Percentiles rank a stretch among this genome's conserved stretches.
phyloP scores from a whole-genome alignment of 345 rosid genomes.

The Rhizophora apiculata region DNA sequence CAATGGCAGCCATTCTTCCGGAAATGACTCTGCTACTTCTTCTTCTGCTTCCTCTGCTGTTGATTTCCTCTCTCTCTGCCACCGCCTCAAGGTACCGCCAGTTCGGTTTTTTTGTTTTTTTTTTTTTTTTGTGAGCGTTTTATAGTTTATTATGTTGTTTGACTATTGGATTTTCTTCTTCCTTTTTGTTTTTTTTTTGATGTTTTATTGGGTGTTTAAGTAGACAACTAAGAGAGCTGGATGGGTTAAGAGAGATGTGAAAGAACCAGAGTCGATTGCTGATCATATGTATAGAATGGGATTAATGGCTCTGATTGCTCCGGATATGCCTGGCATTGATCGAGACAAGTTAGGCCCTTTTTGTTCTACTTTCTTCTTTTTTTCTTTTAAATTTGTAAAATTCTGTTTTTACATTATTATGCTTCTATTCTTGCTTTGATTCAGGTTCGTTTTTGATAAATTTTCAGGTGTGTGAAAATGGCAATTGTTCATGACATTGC shows the following conservation, averaged over 20 bases:
- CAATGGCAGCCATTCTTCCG: conserved; percentile 21
- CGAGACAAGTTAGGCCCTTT: conserved; percentile 61
- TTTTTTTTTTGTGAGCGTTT: background rate
- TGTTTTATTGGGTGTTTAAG: background rate
- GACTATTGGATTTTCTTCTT: background rate
- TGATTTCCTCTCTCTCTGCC: conserved; percentile 88
- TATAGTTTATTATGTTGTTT: background rate
- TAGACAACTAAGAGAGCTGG: conserved; percentile 94
- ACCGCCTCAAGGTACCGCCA: conserved; percentile 68
- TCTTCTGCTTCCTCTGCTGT: conserved; percentile 58
- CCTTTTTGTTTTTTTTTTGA: background rate
- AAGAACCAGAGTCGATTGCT: conserved; percentile 75
- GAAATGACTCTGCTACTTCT: conserved; percentile 20
- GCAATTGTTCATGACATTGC: conserved; percentile 95
- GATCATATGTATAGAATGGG: conserved; percentile 99
- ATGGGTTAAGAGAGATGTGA: conserved; percentile 71
- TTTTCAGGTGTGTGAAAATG: conserved; percentile 87
- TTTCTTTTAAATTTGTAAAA: too few relatives aligned
- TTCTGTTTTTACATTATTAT: background rate
- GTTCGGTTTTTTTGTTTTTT: background rate
- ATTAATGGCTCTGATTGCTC: conserved; percentile 74
- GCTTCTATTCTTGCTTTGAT: background rate
- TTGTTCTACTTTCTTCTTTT: background rate
- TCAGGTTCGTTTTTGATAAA: background rate
- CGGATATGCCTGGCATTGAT: conserved; percentile 76